Evolutionary conservation across 768 basidiomycete species (phyloP).

Genomic region (Trametes maxima): DNA sequence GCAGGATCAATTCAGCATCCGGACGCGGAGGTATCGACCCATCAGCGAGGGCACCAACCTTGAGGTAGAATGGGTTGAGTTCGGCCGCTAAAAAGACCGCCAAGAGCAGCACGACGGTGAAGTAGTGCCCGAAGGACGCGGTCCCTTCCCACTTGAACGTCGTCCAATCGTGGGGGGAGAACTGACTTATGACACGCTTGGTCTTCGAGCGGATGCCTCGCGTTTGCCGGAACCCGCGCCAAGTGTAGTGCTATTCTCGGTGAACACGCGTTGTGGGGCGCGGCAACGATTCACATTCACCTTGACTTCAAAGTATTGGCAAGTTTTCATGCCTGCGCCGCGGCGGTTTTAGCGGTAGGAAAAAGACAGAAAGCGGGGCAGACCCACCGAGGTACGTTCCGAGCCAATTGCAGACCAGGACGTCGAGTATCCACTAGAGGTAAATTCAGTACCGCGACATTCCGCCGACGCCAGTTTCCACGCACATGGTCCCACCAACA

Average conservation of each 20-base stretch:
- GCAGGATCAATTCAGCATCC: constrained; percentile 27
- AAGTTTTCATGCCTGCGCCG: constrained; percentile 76
- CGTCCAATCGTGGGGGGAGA: constrained; percentile 87
- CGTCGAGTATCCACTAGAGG: constrained; percentile 81
- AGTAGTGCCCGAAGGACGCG: constrained; percentile 71
- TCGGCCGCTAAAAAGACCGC: constrained; percentile 83
- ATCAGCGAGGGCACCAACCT: constrained; percentile 46
- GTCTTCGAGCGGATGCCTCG: constrained; percentile 80
- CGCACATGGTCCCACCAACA: constrained; percentile 95
- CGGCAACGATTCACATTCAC: constrained; percentile 39
- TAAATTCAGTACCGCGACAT: constrained; percentile 13
- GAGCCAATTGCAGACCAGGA: constrained; percentile 85
- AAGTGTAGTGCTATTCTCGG: constrained; percentile 68
- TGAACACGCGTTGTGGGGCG: neutral
- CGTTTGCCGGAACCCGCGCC: constrained; percentile 82
- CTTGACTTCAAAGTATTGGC: constrained; percentile 88
- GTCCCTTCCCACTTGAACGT: constrained; percentile 87
- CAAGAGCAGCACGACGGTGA: constrained; percentile 73
- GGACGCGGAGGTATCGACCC: constrained; percentile 3
- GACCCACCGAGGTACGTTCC: constrained; percentile 76
- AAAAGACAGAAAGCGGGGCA: neutral
- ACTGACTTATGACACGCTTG: constrained; percentile 77
- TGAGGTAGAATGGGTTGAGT: constrained; percentile 86
- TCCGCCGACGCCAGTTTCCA: constrained; percentile 18
- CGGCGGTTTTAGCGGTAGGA: constrained; percentile 20